Percentiles rank a stretch among this genome's conserved stretches.
Conservation (phyloP, 495 filamentous ascomycete genomes). For the Penicillium antarcticum region DNA sequence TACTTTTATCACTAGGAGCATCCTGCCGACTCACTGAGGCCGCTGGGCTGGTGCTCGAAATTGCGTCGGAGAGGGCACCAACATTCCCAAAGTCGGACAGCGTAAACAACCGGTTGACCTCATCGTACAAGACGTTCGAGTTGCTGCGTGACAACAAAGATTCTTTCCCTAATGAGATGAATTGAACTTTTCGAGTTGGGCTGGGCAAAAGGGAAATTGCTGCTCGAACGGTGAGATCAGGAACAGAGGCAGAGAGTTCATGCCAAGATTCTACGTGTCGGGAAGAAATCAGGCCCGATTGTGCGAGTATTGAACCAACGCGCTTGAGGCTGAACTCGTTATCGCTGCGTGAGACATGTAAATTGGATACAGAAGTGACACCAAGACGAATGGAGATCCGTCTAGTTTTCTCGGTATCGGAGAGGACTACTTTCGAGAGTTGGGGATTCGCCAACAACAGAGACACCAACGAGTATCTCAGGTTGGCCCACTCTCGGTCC, state of each 20-base stretch:
- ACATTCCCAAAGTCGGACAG: conserved; percentile 72
- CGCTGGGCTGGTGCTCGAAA: not conserved
- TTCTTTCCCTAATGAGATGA: conserved; percentile 69
- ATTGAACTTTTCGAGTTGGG: conserved; percentile 71
- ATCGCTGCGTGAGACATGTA: not conserved
- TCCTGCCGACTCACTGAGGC: conserved; percentile 35
- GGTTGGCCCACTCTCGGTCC: conserved; percentile 67
- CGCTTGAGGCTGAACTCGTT: conserved; percentile 22
- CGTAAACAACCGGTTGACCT: conserved; percentile 74
- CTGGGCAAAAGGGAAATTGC: conserved; percentile 67
- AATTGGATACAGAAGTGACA: not conserved
- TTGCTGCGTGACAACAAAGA: conserved; percentile 50
- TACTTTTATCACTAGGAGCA: conserved; percentile 52
- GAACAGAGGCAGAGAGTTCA: conserved; percentile 59
- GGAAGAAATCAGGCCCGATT: conserved; percentile 58
- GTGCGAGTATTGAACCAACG: conserved; percentile 57
- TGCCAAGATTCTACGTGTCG: conserved; percentile 58
- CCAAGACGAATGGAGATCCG: conserved; percentile 29
- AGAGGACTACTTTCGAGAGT: conserved; percentile 32
- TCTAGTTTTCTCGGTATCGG: conserved; percentile 28
- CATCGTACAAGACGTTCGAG: conserved; percentile 69
- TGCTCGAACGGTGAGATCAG: conserved; percentile 58
- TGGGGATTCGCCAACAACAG: conserved; percentile 59
- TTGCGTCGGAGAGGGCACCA: conserved; percentile 32
- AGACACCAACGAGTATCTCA: conserved; percentile 57